Base-by-base conservation (phyloP, 108 stramenopile species). In the Skeletonema grethae region DNA sequence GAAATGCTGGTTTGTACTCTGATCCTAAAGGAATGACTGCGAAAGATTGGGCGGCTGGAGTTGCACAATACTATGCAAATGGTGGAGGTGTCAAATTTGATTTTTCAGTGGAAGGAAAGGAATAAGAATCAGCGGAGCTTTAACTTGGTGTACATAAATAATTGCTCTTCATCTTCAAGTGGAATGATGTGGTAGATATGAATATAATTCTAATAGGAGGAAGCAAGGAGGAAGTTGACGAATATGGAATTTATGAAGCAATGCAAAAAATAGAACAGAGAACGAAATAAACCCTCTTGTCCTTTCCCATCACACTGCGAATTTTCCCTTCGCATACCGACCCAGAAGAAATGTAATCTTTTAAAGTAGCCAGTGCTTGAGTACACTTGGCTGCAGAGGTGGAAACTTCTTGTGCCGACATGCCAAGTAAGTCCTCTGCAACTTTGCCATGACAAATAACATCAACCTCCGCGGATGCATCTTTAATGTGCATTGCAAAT, bases 11-110 rank as follows among this genome's bases (percentile, higher is more conserved):
- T 10, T 13, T 24, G 0, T 58, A 68, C 28, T 28, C 66, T 9
- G 22, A 62, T 13, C 22, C 48, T 1, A 57, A 56, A 10, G 82
- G 81, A 22, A 65, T 70, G 59, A 82, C 84, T 1, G 25, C 38
- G 2, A 45, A 74, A 29, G 35, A 56, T 55, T 85, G 80, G 77
- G 16, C 38, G 0, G 24, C 28, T 11, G 81, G 81, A 34, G 67
- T 85, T 57, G n/a, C 38, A 5, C 63, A 76, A 13, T 84, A 84
- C 53, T 84, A 84, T 63, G 55, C 35, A 35, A 73, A 67, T 60
- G 84, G 84, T 12, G 84, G 84, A 13, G 84, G 84, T 2, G 57
- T 84, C 22, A 65, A 81, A 7, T 84, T 70, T 38, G 80, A 84
- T 69, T 84, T 84, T 45, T 77, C 76, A 11, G 67, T 84, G 24